Evolutionary conservation across 1,284 basidiomycete genomes (phyloP), one percentile per base, ranked within the genome.

Genomic region (Sanghuangporus weigelae): DNA sequence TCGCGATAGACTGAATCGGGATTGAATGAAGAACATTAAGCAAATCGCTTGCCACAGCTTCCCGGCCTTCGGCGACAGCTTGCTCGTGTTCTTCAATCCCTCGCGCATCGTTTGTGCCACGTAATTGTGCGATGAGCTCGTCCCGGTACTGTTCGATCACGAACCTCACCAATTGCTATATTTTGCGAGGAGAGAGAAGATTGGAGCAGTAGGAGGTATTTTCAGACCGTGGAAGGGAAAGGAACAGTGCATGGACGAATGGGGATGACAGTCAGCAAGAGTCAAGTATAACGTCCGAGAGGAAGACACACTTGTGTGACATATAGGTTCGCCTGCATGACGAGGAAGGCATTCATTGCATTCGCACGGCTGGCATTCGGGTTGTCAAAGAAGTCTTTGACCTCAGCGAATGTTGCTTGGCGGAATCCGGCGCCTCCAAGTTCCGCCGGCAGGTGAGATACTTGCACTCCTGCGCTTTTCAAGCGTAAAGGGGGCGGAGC

Each of bases 111-210:
- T 85, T 76, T 67, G 71, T 80, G 19, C 86, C 87, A 67, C 85
- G 87, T 68, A 90, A 78, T 56, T 87, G 80, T 55, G 81, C 78
- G 60, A 90, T 73, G 44, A 95, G 81, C 73, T 94, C 91, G 69
- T 94, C 90, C 11, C 90, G 87, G 71, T 94, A 94, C 73, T 93
- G 92, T 69, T 94, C 89, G 60, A 92, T 90, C 63, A 95, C 90
- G 71, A 93, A 94, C 62, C 93, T 89, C 64, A 92, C 90, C 63
- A 94, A 84, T 92, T 95, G 92, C 91, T 94, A 69, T 46, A 67
- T 62, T 26, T 62, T 63, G 42, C 38, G 49, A 35, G 39, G 19
- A n/a, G 12, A 14, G 14, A 19, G 55, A 63, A 58, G n/a, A 21
- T 48, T 35, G 56, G 49, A 58, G 62, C 42, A 48, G 56, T 16